Conservation (phyloP, 106 monocot species). For the Narthecium ossifragum region DNA sequence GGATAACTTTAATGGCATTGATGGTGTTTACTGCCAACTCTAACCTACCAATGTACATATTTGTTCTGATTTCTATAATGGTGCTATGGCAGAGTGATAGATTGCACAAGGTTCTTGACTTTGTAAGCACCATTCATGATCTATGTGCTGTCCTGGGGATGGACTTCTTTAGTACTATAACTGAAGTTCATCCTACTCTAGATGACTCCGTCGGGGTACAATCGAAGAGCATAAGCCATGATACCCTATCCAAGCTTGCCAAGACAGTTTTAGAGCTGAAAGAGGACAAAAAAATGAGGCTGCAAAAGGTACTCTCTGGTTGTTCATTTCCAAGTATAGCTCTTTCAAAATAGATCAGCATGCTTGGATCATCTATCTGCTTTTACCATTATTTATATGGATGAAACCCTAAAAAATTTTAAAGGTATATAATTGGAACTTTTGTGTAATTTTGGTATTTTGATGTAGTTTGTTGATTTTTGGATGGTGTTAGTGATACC, state of each 20-base stretch:
- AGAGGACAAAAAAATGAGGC: slow-evolving; percentile 67
- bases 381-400: no score
- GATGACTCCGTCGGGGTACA: slow-evolving; percentile 58
- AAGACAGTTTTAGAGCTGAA: slow-evolving; percentile 45
- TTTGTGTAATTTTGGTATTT: no score
- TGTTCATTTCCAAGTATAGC: no score
- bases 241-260: slow-evolving; percentile 77
- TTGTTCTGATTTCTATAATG: background rate
- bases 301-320: slow-evolving; percentile 56
- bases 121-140: slow-evolving; percentile 84
- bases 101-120: slow-evolving; percentile 70
- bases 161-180: slow-evolving; percentile 74
- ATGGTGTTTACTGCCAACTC: no score
- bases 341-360: no score
- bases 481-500: no score
- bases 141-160: slow-evolving; percentile 87
- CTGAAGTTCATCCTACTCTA: slow-evolving; percentile 84
- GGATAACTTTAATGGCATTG: background rate
- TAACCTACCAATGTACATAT: no score
- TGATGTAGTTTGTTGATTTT: no score
- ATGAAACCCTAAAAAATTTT: no score
- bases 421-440: no score
- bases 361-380: no score
- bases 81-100: slow-evolving; percentile 67
- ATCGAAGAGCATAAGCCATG: slow-evolving; percentile 88